These are phyloP conservation scores for Xylaria digitata DNA, from an alignment of 2,329 filamentous ascomycete genomes.

Conservation along the genomic window DNA sequence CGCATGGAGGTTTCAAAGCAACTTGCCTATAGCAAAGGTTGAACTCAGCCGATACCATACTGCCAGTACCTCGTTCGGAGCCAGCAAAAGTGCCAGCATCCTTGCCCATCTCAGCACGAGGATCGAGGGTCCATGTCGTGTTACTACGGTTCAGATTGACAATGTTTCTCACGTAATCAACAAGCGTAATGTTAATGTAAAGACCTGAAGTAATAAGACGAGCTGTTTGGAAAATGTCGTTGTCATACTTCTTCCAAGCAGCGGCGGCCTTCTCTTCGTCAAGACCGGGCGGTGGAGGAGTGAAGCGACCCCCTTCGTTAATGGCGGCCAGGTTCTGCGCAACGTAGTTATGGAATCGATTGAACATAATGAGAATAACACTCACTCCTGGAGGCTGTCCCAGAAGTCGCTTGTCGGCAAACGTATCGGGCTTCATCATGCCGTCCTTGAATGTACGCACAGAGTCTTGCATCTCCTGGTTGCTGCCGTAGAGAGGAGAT, in stretches of 20 bases:
- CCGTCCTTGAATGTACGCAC: slow-evolving; percentile 78
- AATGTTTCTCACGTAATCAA: slow-evolving; percentile 84
- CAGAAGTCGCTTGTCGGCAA: slow-evolving; percentile 75
- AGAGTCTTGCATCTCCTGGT: slow-evolving; percentile 71
- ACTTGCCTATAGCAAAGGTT: slow-evolving; percentile 82
- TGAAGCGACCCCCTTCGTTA: slow-evolving; percentile 85
- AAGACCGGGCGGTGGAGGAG: slow-evolving; percentile 66
- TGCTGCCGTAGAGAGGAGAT: slow-evolving; percentile 77
- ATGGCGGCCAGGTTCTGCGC: slow-evolving; percentile 83
- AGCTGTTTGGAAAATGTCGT: slow-evolving; percentile 83
- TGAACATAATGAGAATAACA: slow-evolving; percentile 81
- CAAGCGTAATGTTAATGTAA: slow-evolving; percentile 81
- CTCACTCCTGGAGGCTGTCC: slow-evolving; percentile 78
- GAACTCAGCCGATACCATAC: slow-evolving; percentile 88
- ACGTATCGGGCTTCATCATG: slow-evolving; percentile 77
- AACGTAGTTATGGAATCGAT: slow-evolving; percentile 87
- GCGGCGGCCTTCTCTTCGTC: slow-evolving; percentile 60
- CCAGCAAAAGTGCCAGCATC: slow-evolving; percentile 64
- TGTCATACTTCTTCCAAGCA: slow-evolving; percentile 76
- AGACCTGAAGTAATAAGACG: slow-evolving; percentile 78
- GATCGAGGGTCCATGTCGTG: slow-evolving; percentile 84
- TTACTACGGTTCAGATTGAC: slow-evolving; percentile 77
- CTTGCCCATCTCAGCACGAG: slow-evolving; percentile 74
- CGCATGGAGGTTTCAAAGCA: background rate
- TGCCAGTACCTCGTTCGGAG: slow-evolving; percentile 78